A percentile compares a stretch with the other conserved stretches of the same genome.
Evolutionary conservation across 2,329 filamentous ascomycete species (phyloP).

Genomic region (Ophiosphaerella narmari): DNA sequence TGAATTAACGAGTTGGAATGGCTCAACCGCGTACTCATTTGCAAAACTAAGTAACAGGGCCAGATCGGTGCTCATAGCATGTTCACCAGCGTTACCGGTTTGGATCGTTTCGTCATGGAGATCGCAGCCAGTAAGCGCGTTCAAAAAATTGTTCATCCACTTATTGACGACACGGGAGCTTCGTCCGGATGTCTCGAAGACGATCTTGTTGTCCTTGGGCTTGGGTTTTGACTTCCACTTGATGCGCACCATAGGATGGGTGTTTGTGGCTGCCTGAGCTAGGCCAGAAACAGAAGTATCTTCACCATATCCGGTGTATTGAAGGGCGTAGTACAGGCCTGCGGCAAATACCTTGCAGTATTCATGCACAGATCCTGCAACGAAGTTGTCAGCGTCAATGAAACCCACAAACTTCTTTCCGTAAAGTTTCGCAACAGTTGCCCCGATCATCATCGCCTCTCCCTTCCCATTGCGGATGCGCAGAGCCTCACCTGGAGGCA

Average conservation of each 20-base stretch:
- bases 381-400: constrained; percentile 22
- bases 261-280: background rate
- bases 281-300: too few relatives aligned
- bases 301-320: background rate
- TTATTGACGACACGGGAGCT: constrained; percentile 18
- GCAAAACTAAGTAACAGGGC: constrained; percentile 17
- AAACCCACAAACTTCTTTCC: constrained; percentile 14
- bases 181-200: constrained; percentile 12
- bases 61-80: constrained; percentile 18
- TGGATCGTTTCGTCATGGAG: background rate
- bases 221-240: constrained; percentile 25
- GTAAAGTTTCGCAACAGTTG: constrained; percentile 11
- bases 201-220: constrained; percentile 10
- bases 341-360: constrained; percentile 24
- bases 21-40: constrained; percentile 22
- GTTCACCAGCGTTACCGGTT: constrained; percentile 22
- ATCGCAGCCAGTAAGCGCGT: background rate
- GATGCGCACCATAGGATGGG: constrained; percentile 20
- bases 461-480: constrained; percentile 20
- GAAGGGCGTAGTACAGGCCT: constrained; percentile 11
- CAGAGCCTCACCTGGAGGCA: background rate
- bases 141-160: constrained; percentile 16
- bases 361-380: constrained; percentile 19
- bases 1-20: constrained; percentile 15
- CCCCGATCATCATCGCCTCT: constrained; percentile 21